Base-by-base conservation (phyloP, 2,329 filamentous ascomycete species). In the Hypoxylon sp. region DNA sequence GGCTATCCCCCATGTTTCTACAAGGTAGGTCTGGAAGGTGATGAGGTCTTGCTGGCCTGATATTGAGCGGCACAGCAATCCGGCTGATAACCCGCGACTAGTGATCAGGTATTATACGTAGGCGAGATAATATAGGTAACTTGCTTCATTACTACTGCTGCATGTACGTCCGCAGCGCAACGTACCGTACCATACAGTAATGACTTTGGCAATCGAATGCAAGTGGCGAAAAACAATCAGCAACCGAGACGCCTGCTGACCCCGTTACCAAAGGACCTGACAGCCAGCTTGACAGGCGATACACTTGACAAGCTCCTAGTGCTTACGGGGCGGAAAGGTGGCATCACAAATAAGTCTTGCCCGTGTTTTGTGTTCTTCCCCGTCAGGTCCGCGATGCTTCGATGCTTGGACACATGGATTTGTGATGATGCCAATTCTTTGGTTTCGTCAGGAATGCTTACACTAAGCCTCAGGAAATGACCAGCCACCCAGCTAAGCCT, bases 311-410 rank as follows among this genome's bases (percentile, higher is more conserved):
- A 41, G 37, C 51, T 56, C 58, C 41, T 68, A 68, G 65, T 61
- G 65, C 65, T 68, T 68, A 68, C 59, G 65, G 56, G 56, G 53
- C 24, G 53, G 62, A 60, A 60, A 46, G 51, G 49, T 55, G 59
- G 47, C 39, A 62, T 41, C 55, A 28, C 55, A 59, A 55, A 52
- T 56, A 62, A 17, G 43, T 58, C 59, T 37, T 28, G 59, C 65
- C 65, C 65, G 62, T 64, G 62, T 62, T 52, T 59, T 49, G 62
- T 64, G 62, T 62, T 52, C 56, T 49, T 59, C n/a, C 43, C 43
- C 43, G 43, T 26, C 43, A 46, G 43, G 43, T 46, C 19, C 22
- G 43, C 8, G 20, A 53, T 56, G 34, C 51, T 48, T 13, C n/a
- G 6, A 32, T 49, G 54, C 26, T n/a, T n/a, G n/a, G n/a, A n/a